Evolutionary conservation across 1,284 basidiomycete species (phyloP).

Genomic region (Ceratobasidium sp.): DNA sequence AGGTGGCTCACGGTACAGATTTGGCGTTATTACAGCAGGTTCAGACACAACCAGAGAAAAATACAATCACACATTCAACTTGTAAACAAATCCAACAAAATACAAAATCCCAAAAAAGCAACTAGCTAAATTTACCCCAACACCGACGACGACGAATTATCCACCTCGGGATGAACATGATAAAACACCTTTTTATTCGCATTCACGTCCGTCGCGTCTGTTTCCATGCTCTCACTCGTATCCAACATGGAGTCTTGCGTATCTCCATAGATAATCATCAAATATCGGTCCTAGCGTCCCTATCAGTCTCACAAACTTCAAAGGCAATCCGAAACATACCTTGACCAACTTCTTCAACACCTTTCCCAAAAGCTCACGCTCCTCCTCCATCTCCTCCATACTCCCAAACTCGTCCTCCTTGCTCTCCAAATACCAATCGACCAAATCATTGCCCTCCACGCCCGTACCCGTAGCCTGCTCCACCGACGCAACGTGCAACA

Average conservation of each 20-base stretch:
- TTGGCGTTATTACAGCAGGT: too few relatives aligned
- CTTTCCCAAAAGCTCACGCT: slow-evolving; percentile 91
- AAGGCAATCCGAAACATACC: slow-evolving; percentile 63
- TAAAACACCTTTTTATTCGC: slow-evolving; percentile 33
- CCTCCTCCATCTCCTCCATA: slow-evolving; percentile 91
- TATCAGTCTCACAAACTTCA: not conserved
- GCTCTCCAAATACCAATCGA: slow-evolving; percentile 96
- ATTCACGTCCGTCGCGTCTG: slow-evolving; percentile 28
- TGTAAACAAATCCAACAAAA: not conserved
- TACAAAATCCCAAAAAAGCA: not conserved
- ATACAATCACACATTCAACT: not conserved
- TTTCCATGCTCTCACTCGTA: slow-evolving; percentile 31
- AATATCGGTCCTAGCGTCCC: slow-evolving; percentile 18
- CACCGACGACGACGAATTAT: slow-evolving; percentile 38
- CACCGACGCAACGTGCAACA: slow-evolving; percentile 84
- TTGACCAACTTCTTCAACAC: slow-evolving; percentile 91
- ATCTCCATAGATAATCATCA: slow-evolving; percentile 41
- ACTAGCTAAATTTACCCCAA: slow-evolving; percentile 10
- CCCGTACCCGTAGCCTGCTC: slow-evolving; percentile 85
- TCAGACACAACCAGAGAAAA: not conserved
- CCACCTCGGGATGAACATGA: slow-evolving; percentile 38
- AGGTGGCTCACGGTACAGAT: too few relatives aligned
- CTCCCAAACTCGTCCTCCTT: slow-evolving; percentile 87
- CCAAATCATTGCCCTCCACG: slow-evolving; percentile 88
- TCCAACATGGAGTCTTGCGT: slow-evolving; percentile 24